Evolutionary conservation across 2,329 filamentous ascomycete genomes (phyloP).

Genomic region (Stromatinia cepivora): DNA sequence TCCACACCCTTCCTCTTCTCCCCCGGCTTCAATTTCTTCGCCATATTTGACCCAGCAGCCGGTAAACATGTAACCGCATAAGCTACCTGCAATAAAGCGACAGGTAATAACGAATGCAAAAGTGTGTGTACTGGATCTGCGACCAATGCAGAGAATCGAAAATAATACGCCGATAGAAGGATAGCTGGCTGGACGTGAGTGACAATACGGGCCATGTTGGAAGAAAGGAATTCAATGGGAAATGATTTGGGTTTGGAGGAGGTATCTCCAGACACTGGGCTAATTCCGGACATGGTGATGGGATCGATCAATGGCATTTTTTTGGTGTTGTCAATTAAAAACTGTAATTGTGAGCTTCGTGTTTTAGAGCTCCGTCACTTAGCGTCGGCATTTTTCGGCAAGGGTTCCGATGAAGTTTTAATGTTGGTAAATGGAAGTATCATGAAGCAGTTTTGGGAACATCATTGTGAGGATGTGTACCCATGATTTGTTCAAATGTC

Average conservation of each 20-base stretch:
- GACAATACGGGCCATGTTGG: constrained; percentile 50
- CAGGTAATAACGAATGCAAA: constrained; percentile 57
- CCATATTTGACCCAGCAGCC: constrained; percentile 51
- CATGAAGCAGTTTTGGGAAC: not conserved
- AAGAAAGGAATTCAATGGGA: constrained; percentile 40
- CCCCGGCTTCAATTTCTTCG: constrained; percentile 54
- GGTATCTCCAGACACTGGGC: constrained; percentile 13
- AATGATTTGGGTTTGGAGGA: constrained; percentile 27
- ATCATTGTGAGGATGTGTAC: not conserved
- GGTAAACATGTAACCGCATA: constrained; percentile 67
- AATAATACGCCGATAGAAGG: constrained; percentile 62
- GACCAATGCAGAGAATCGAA: constrained; percentile 67
- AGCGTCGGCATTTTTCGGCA: constrained; percentile 18
- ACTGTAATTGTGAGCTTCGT: constrained; percentile 3
- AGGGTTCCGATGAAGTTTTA: constrained; percentile 8
- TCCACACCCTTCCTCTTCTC: constrained; percentile 53
- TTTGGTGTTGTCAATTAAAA: constrained; percentile 5
- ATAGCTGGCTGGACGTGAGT: constrained; percentile 68
- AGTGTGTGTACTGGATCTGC: constrained; percentile 67
- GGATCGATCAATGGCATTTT: constrained; percentile 40
- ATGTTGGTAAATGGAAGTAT: not conserved
- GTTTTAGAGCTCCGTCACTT: constrained; percentile 18
- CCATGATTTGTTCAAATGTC: not conserved
- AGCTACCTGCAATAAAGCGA: constrained; percentile 62
- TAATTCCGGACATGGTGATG: constrained; percentile 37